These are phyloP conservation scores for Scheffersomyces ergatensis DNA, from an alignment of 805 yeast genomes.

Conservation along the genomic window DNA sequence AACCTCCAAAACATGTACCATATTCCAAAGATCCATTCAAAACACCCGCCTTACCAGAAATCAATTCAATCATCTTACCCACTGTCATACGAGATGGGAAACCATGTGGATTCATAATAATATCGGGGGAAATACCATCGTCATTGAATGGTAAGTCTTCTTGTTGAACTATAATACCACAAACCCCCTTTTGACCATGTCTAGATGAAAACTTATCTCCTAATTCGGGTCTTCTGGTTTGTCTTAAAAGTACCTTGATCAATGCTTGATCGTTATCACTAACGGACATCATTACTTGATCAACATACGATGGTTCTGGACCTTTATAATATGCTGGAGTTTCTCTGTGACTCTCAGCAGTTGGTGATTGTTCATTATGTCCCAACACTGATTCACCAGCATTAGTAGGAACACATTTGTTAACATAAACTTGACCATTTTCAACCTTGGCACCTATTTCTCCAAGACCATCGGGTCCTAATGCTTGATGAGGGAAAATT, in stretches of 20 bases:
- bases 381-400: conserved; percentile 66
- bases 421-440: conserved; percentile 91
- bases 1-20: conserved; percentile 98
- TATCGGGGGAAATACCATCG: conserved; percentile 88
- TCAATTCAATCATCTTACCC: conserved; percentile 95
- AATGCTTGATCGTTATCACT: conserved; percentile 94
- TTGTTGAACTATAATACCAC: conserved; percentile 96
- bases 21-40: conserved; percentile 87
- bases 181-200: conserved; percentile 99
- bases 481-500: conserved; percentile 77
- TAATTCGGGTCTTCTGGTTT: conserved; percentile 94
- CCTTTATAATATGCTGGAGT: conserved; percentile 90
- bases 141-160: conserved; percentile 97
- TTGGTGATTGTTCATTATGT: conserved; percentile 23
- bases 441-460: conserved; percentile 91
- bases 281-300: conserved; percentile 96
- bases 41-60: conserved; percentile 97
- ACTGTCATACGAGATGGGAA: conserved; percentile 99
- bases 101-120: conserved; percentile 98
- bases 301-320: conserved; percentile 93
- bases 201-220: conserved; percentile 97
- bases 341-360: conserved; percentile 71
- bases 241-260: conserved; percentile 87
- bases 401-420: conserved; percentile 88
- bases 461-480: conserved; percentile 95